These are phyloP conservation scores for Mycena pura DNA, from an alignment of 768 basidiomycete genomes.

Conservation along the genomic window DNA sequence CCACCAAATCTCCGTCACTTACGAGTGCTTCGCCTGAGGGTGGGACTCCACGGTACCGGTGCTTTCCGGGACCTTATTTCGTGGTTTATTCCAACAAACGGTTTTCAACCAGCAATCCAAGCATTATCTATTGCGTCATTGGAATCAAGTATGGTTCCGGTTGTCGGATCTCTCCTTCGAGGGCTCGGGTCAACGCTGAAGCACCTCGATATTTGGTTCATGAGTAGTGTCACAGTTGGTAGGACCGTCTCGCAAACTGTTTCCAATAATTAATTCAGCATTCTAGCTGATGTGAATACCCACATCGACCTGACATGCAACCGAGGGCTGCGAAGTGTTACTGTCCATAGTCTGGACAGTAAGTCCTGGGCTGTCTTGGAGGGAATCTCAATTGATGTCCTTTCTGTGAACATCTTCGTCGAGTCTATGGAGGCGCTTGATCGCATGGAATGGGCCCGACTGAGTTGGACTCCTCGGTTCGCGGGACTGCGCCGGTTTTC, in stretches of 20 bases:
- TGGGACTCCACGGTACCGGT: neutral
- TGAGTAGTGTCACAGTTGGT: constrained; percentile 1
- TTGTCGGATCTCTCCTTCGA: constrained; percentile 9
- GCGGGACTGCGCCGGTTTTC: neutral
- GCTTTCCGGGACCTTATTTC: constrained; percentile 7
- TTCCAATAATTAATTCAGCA: neutral
- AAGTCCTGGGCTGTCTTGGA: neutral
- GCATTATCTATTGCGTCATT: constrained; percentile 3
- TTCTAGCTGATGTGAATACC: constrained; percentile 5
- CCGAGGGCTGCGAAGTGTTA: neutral
- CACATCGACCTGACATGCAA: constrained; percentile 7
- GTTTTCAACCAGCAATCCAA: constrained; percentile 5
- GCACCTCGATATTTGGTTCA: constrained; percentile 9
- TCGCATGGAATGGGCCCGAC: constrained; percentile 5
- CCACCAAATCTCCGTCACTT: neutral
- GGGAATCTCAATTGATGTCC: constrained; percentile 11
- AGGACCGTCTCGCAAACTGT: neutral
- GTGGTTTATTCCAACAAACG: constrained; percentile 5
- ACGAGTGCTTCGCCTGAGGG: constrained; percentile 5
- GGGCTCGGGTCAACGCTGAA: constrained; percentile 6
- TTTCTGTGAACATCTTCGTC: constrained; percentile 3
- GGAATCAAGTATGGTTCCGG: neutral
- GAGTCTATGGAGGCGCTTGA: constrained; percentile 4
- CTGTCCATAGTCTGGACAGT: constrained; percentile 1
- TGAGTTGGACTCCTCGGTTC: constrained; percentile 6